phyloP scores from a whole-genome alignment of 352 stramenopile genomes.

The Pythium phragmiticola region DNA sequence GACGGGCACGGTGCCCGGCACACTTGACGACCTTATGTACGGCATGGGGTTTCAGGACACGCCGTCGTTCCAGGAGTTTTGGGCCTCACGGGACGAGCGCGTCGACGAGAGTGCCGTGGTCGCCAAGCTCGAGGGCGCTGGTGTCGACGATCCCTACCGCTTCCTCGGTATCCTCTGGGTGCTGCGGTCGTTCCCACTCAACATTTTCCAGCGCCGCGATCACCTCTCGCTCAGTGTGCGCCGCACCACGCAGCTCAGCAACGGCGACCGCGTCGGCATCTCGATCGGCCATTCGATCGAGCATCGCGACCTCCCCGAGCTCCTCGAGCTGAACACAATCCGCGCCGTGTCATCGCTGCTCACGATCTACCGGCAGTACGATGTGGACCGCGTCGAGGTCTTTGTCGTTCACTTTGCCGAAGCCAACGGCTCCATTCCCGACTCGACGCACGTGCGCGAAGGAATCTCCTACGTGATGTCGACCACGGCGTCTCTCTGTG shows the following conservation, averaged over 20 bases:
- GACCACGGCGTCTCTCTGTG: background rate
- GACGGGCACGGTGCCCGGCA: conserved; percentile 35
- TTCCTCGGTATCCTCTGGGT: conserved; percentile 36
- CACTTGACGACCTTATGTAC: conserved; percentile 56
- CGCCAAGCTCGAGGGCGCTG: conserved; percentile 24
- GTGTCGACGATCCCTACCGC: conserved; percentile 33
- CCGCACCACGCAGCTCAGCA: background rate
- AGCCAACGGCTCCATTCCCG: conserved; percentile 7
- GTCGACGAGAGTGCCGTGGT: conserved; percentile 30
- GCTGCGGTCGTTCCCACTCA: background rate
- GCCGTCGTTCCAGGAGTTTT: conserved; percentile 31
- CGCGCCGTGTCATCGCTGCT: conserved; percentile 40
- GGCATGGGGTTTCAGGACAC: conserved; percentile 42
- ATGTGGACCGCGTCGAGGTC: conserved; percentile 37
- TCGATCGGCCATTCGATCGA: conserved; percentile 47
- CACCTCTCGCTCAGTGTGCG: conserved; percentile 28
- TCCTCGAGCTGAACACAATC: conserved; percentile 34
- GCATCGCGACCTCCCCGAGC: conserved; percentile 39
- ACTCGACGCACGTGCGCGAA: conserved; percentile 26
- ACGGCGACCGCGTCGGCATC: conserved; percentile 49
- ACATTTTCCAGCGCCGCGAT: conserved; percentile 29
- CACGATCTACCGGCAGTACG: conserved; percentile 45
- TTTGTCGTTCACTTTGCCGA: conserved; percentile 46
- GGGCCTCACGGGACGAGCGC: conserved; percentile 33
- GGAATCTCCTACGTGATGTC: conserved; percentile 27